Evolutionary conservation across 371 early-diverging fungal genomes (phyloP), one percentile per base, ranked within the genome.

Genomic region (Batkoa obscura): DNA sequence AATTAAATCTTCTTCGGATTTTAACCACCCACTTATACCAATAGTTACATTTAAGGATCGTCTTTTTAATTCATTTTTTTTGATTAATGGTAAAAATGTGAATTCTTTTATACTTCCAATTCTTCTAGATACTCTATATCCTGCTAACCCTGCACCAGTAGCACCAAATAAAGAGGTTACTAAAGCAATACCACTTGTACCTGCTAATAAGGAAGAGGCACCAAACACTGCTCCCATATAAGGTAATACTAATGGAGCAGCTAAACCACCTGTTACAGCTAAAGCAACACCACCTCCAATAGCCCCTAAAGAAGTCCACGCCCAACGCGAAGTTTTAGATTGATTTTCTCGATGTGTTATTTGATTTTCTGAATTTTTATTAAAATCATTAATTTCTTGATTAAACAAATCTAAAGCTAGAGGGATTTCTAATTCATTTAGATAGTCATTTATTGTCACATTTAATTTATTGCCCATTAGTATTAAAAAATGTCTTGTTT

Each of bases 231-330:
- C 72, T 9, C 67, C 74, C 30, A 79, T 61, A 0, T 76, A 60
- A 37, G 75, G 75, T 3, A 75, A 78, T 30, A 81, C 66, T 31
- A 79, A 52, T 3, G 81, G 81, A 10, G 81, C 79, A 2, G 81
- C 81, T 43, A 81, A 57, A 23, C 81, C 81, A 23, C 81, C 81
- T 0, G 81, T 79, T 51, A 81, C 57, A 56, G 78, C 81, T 57
- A 81, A 76, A 0, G 78, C 67, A 1, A 79, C 75, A 5, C 77
- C 81, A 37, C 81, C 81, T 15, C 74, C 79, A 15, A 76, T 43
- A 1, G 71, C 68, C 43, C 73, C 78, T 23, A 74, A 72, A 3
- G 65, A 65, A 32, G 64, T 62, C n/a, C n/a, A n/a, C n/a, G n/a
- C n/a, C n/a, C n/a, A n/a, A n/a, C n/a, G n/a, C n/a, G n/a, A n/a